phyloP scores from a whole-genome alignment of 1,139 yeast genomes.

The Blastobotrys capitulatus region DNA sequence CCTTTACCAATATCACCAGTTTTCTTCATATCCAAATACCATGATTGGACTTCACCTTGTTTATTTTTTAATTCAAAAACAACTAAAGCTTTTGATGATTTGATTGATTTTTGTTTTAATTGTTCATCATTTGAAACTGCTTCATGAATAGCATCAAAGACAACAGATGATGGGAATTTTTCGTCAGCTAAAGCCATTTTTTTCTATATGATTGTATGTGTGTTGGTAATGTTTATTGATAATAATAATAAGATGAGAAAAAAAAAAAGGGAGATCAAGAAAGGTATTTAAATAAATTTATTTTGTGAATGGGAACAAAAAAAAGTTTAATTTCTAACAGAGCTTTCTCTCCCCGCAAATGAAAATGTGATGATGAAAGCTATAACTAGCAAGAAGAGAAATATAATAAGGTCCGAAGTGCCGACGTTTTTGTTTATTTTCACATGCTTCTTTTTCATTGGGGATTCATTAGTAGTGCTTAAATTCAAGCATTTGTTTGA shows the following conservation, averaged over 20 bases:
- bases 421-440: neutral
- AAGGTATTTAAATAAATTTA: neutral
- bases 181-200: constrained; percentile 1
- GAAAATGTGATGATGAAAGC: too few species aligned
- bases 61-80: constrained; percentile 66
- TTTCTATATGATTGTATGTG: neutral
- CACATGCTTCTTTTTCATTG: neutral
- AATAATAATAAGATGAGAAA: neutral
- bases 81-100: constrained; percentile 56
- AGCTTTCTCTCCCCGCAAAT: too few species aligned
- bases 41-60: constrained; percentile 57
- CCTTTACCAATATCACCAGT: constrained; percentile 51
- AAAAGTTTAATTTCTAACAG: too few species aligned
- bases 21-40: constrained; percentile 69
- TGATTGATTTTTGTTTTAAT: constrained; percentile 32
- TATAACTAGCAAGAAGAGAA: too few species aligned
- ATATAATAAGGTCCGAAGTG: neutral
- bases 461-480: too few species aligned
- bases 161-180: constrained; percentile 37
- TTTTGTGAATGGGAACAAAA: too few species aligned
- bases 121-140: constrained; percentile 29
- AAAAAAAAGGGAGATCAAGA: neutral
- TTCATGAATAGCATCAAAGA: constrained; percentile 35
- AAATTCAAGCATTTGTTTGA: too few species aligned
- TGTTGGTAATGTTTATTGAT: neutral